Evolutionary conservation across 176 grass and related monocot species (phyloP), one percentile per base, ranked within the genome.

Genomic region (Lolium multiflorum): DNA sequence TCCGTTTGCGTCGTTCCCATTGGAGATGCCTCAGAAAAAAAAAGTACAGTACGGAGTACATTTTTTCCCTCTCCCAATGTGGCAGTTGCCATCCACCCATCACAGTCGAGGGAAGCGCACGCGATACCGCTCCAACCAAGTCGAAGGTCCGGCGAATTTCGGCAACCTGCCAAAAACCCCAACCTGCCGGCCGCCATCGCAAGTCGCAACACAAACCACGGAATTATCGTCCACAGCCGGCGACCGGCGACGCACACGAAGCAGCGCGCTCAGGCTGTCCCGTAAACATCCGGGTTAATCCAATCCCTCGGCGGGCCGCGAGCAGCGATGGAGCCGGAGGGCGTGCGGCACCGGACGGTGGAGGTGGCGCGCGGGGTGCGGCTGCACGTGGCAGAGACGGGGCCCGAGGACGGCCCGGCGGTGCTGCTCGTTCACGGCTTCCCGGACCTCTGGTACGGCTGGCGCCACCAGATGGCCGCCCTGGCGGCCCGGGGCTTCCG

Each of bases 401-500:
- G 94, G 3, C 89, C 88, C 37, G 87, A 82, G 28, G 82, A 22
- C 6, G 78, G 67, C 22, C 87, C 87, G 1, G 78, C 77, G 10
- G 89, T 91, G 63, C 70, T 95, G 21, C 74, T 95, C n/a, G 1
- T 95, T 1, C 93, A 95, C 72, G 94, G 94, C 77, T 95, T 95
- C 91, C 91, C 91, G 72, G 94, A 95, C 84, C 86, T 93, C 26
- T 95, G 94, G 94, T 91, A 89, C 86, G 68, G 84, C 0, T 95
- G 94, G 94, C 94, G 94, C 64, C 94, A 93, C 89, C 94, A 95
- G 72, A 79, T 95, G 58, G 60, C 90, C 51, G 84, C 83, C 16
- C 91, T 95, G 8, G 86, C 89, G n/a, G 67, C 37, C 26, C 77
- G 86, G 0, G 93, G 93, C 9, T 95, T 75, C 86, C 91, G 86